phyloP scores from a whole-genome alignment of 352 stramenopile genomes.

The Phytophthora hibernalis region DNA sequence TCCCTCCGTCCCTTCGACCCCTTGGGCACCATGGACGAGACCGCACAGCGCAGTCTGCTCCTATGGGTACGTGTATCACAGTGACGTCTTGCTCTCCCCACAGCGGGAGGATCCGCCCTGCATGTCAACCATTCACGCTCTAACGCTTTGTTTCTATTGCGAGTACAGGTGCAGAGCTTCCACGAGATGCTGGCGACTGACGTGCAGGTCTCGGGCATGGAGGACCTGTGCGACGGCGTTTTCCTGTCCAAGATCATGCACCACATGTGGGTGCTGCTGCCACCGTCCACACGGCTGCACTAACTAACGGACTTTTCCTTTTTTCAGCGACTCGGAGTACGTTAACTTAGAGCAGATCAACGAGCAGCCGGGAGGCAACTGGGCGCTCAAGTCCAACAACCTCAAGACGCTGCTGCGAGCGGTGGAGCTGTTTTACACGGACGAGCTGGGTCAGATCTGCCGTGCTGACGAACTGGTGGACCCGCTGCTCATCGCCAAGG shows the following conservation, averaged over 20 bases:
- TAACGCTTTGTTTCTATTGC: not conserved
- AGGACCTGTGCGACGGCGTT: constrained; percentile 80
- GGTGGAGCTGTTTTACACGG: constrained; percentile 85
- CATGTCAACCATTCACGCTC: constrained; percentile 21
- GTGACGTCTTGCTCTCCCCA: too few species aligned
- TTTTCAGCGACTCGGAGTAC: constrained; percentile 77
- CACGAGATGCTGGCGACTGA: constrained; percentile 60
- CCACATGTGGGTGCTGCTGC: constrained; percentile 67
- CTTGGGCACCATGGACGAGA: constrained; percentile 63
- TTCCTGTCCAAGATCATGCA: constrained; percentile 88
- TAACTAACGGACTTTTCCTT: constrained; percentile 11
- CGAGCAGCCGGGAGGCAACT: constrained; percentile 63
- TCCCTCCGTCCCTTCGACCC: not conserved
- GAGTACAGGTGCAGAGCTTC: constrained; percentile 76
- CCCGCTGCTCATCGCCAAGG: constrained; percentile 69
- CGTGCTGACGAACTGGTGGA: constrained; percentile 77
- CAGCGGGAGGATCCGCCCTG: not conserved
- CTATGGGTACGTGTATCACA: constrained; percentile 60
- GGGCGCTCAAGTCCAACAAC: constrained; percentile 83
- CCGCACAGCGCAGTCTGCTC: constrained; percentile 75
- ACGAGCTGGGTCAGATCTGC: constrained; percentile 82
- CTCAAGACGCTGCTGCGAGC: constrained; percentile 78
- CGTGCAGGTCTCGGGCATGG: constrained; percentile 45
- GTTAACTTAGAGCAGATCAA: constrained; percentile 82
- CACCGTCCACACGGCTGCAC: not conserved